A percentile compares a stretch with the other conserved stretches of the same genome.
Evolutionary conservation across 257 asterid species (phyloP).

Genomic region (Solanum habrochaites): DNA sequence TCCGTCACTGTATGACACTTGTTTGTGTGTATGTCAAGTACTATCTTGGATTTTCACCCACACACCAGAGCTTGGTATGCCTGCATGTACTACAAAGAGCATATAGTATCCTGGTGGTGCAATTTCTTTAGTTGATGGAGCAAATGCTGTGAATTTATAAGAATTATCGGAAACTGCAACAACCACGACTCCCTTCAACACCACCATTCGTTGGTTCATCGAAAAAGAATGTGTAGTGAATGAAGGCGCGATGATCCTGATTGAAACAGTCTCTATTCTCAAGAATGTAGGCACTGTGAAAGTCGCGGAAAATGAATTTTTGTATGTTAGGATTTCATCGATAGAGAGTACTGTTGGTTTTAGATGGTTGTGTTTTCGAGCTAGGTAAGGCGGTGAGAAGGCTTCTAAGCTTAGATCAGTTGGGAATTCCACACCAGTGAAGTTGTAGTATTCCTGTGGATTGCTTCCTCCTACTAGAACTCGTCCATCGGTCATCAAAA

Average conservation of each 20-base stretch:
- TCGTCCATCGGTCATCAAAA: slow-evolving; percentile 41
- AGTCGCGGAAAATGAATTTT: slow-evolving; percentile 8
- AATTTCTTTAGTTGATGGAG: slow-evolving; percentile 40
- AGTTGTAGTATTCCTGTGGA: slow-evolving; percentile 47
- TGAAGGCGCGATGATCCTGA: slow-evolving; percentile 45
- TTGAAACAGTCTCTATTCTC: slow-evolving; percentile 8
- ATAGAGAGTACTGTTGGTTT: slow-evolving; percentile 22
- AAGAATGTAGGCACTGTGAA: slow-evolving; percentile 12
- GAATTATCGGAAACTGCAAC: background rate
- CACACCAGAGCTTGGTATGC: slow-evolving; percentile 41
- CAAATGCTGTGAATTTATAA: slow-evolving; percentile 11
- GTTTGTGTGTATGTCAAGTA: background rate
- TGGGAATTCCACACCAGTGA: slow-evolving; percentile 37
- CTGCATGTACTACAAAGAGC: slow-evolving; percentile 48
- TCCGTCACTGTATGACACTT: background rate
- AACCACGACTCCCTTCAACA: slow-evolving; percentile 18
- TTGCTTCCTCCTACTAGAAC: slow-evolving; percentile 60
- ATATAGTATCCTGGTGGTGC: slow-evolving; percentile 65
- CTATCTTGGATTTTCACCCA: slow-evolving; percentile 35
- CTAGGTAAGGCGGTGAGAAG: slow-evolving; percentile 48
- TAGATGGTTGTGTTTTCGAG: slow-evolving; percentile 9
- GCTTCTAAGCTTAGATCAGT: slow-evolving; percentile 64
- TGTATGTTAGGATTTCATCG: slow-evolving; percentile 14
- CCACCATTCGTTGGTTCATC: slow-evolving; percentile 69
- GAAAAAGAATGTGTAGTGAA: slow-evolving; percentile 57